These are phyloP conservation scores for Beauveria varroae DNA, from an alignment of 2,329 filamentous ascomycete species.

Conservation along the genomic window DNA sequence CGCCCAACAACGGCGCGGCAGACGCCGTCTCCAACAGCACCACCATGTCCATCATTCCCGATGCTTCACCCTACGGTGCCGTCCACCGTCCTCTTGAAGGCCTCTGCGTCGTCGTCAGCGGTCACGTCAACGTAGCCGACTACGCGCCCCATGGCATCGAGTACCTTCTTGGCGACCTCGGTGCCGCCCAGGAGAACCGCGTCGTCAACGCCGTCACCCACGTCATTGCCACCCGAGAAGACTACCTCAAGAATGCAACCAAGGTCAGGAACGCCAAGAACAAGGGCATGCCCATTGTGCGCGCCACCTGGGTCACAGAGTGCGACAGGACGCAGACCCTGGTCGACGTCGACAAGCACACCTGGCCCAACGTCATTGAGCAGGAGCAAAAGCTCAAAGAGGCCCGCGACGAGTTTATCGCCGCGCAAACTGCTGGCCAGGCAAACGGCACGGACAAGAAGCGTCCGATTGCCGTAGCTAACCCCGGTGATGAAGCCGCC, in stretches of 20 bases:
- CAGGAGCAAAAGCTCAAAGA: constrained; percentile 16
- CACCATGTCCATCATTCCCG: neutral
- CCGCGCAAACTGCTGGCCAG: constrained; percentile 13
- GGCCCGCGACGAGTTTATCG: constrained; percentile 19
- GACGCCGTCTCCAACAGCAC: neutral
- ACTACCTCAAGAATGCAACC: constrained; percentile 39
- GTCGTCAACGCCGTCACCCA: constrained; percentile 47
- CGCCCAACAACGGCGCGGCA: constrained; percentile 13
- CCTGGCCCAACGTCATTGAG: constrained; percentile 20
- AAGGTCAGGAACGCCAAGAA: constrained; percentile 45
- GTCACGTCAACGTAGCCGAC: constrained; percentile 47
- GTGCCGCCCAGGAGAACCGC: neutral
- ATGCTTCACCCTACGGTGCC: constrained; percentile 8
- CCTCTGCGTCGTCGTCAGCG: constrained; percentile 49
- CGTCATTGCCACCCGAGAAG: constrained; percentile 47
- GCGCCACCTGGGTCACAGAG: constrained; percentile 55
- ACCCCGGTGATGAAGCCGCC: constrained; percentile 18
- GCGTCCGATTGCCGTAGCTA: constrained; percentile 18
- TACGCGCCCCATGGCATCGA: constrained; percentile 30
- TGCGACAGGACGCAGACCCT: constrained; percentile 30
- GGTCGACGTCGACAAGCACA: constrained; percentile 19
- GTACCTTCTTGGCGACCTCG: constrained; percentile 5
- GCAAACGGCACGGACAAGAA: constrained; percentile 19
- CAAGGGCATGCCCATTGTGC: constrained; percentile 47
- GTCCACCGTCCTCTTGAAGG: constrained; percentile 34